These are phyloP conservation scores for Albifimbria verrucaria DNA, from an alignment of 2,329 filamentous ascomycete species.

Conservation along the genomic window DNA sequence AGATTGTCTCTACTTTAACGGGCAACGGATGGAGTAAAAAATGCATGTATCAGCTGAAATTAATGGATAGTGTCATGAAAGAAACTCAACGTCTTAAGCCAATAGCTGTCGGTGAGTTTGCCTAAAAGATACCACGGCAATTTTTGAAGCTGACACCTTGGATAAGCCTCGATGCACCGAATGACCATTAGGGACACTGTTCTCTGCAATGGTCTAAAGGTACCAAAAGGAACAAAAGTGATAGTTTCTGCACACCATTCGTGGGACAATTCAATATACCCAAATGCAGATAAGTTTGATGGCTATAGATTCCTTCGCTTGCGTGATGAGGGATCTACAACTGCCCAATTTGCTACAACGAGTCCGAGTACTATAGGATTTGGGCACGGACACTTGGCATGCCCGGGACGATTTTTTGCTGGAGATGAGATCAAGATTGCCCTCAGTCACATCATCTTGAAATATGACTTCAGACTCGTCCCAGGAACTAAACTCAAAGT, in stretches of 20 bases:
- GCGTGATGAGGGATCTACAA: background rate
- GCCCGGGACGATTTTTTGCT: constrained; percentile 2
- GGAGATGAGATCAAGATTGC: constrained; percentile 2
- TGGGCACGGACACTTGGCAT: background rate
- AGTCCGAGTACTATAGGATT: constrained; percentile 1
- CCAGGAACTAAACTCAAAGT: background rate
- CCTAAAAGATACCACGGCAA: background rate
- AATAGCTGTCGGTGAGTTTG: constrained; percentile 27
- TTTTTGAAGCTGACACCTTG: background rate
- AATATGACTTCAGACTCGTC: background rate
- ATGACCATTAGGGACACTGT: constrained; percentile 4
- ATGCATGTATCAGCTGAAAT: constrained; percentile 38
- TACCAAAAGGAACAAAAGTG: background rate
- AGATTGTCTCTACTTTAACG: constrained; percentile 22
- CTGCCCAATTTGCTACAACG: constrained; percentile 2
- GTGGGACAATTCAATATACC: constrained; percentile 1
- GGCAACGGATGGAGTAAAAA: constrained; percentile 39
- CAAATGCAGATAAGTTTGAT: constrained; percentile 2
- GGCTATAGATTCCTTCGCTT: constrained; percentile 3
- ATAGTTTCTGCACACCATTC: background rate
- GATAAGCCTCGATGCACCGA: constrained; percentile 8
- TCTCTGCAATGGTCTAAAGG: constrained; percentile 4
- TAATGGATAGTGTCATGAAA: constrained; percentile 47
- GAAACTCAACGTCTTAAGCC: constrained; percentile 46
- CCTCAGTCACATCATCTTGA: background rate